phyloP scores from a whole-genome alignment of 441 rosid species.

The Populus trichocarpa region DNA sequence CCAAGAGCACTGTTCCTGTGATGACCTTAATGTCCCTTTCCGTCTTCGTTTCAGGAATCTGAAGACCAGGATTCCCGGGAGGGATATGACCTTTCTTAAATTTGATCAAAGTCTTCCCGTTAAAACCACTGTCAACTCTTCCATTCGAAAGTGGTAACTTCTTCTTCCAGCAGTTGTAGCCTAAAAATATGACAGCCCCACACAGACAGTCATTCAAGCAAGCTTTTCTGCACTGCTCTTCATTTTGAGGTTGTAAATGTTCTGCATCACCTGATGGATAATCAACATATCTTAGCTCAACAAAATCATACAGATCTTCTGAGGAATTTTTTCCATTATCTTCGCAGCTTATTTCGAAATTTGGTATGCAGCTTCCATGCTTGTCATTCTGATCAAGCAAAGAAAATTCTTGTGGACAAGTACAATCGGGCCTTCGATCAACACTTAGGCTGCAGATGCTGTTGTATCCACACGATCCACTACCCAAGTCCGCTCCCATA shows the following conservation, averaged over 20 bases:
- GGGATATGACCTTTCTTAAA: conserved; percentile 6
- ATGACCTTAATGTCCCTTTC: neutral
- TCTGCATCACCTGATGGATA: conserved; percentile 37
- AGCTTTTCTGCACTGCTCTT: conserved; percentile 30
- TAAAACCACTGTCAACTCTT: neutral
- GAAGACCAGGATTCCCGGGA: neutral
- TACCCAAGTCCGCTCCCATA: too few relatives aligned
- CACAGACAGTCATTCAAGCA: conserved; percentile 49
- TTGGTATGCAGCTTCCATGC: conserved; percentile 31
- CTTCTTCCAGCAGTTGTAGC: conserved; percentile 38
- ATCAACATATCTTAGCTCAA: conserved; percentile 6
- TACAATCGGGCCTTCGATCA: conserved; percentile 27
- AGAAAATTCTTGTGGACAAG: conserved; percentile 30
- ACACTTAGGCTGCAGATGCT: conserved; percentile 28
- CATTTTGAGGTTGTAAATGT: conserved; percentile 5
- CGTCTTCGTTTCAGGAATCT: neutral
- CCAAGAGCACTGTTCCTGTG: neutral
- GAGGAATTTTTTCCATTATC: neutral
- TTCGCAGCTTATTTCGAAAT: conserved; percentile 3
- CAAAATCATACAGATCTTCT: conserved; percentile 1
- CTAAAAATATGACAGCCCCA: conserved; percentile 31
- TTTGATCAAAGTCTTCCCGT: conserved; percentile 20
- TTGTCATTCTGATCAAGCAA: neutral
- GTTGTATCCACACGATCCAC: conserved; percentile 44
- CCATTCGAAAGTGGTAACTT: conserved; percentile 36